These are phyloP conservation scores for Cryptococcus sp. DNA, from an alignment of 1,284 basidiomycete species.

Conservation along the genomic window DNA sequence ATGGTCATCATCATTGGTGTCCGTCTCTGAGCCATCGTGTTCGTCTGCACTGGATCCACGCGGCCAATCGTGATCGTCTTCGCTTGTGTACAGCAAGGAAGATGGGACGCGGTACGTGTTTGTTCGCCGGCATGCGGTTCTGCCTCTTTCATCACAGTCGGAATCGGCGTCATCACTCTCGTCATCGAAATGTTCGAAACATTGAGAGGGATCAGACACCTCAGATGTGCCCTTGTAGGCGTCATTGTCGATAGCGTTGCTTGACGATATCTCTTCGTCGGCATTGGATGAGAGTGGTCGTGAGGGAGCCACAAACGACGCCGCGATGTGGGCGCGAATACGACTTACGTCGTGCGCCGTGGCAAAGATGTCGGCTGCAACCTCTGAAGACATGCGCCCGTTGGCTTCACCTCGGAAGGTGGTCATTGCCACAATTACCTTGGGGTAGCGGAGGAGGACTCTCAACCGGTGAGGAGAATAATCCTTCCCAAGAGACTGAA, in stretches of 20 bases:
- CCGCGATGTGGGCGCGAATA: too few relatives aligned
- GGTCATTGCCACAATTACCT: conserved; percentile 5
- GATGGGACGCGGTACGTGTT: conserved; percentile 23
- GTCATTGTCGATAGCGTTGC: too few relatives aligned
- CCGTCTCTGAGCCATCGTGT: conserved; percentile 9
- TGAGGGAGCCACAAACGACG: too few relatives aligned
- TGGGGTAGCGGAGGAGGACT: conserved; percentile 19
- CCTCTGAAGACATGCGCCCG: too few relatives aligned
- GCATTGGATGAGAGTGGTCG: too few relatives aligned
- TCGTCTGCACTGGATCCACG: not conserved
- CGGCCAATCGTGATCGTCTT: conserved; percentile 10
- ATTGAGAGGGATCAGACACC: too few relatives aligned
- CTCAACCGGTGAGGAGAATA: conserved; percentile 17
- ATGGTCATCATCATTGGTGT: conserved; percentile 14
- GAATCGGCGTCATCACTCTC: not conserved
- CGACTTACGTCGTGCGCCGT: too few relatives aligned
- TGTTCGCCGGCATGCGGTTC: not conserved
- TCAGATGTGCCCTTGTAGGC: too few relatives aligned
- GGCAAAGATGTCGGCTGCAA: too few relatives aligned
- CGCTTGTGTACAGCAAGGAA: conserved; percentile 23
- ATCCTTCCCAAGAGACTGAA: conserved; percentile 7
- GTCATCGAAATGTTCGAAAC: too few relatives aligned
- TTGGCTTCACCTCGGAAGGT: too few relatives aligned
- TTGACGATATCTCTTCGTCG: too few relatives aligned
- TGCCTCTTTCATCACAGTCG: not conserved